Conservation (phyloP, 352 stramenopile species). For the Salisapilia sapeloensis region DNA sequence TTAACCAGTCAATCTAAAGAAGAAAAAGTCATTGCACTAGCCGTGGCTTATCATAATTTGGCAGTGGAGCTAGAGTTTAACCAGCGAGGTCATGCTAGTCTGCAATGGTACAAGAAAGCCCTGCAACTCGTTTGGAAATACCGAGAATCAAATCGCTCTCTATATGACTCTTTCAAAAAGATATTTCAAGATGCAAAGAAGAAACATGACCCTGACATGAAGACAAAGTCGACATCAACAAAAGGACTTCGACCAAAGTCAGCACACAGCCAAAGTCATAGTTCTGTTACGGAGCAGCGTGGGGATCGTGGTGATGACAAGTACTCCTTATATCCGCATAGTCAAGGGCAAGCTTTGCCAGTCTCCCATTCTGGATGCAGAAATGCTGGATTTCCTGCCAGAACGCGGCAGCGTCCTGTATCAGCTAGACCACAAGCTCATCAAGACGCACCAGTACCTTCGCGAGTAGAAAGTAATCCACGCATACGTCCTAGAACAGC, state of each 20-base stretch:
- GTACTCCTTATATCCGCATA: slow-evolving; percentile 39
- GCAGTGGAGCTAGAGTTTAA: slow-evolving; percentile 71
- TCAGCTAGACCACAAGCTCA: no score
- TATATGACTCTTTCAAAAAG: slow-evolving; percentile 54
- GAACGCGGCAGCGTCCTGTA: no score
- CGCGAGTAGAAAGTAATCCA: no score
- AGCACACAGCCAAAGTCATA: slow-evolving; percentile 8
- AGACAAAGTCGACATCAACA: slow-evolving; percentile 4
- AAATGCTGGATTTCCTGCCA: slow-evolving; percentile 15
- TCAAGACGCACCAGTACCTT: no score
- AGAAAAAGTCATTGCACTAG: slow-evolving; percentile 60
- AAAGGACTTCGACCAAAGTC: slow-evolving; percentile 13
- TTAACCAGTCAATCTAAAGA: slow-evolving; percentile 38
- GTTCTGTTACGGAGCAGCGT: slow-evolving; percentile 1
- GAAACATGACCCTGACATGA: slow-evolving; percentile 17
- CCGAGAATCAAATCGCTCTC: slow-evolving; percentile 28
- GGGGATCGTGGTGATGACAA: slow-evolving; percentile 4
- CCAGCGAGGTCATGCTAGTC: slow-evolving; percentile 33
- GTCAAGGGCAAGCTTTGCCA: slow-evolving; percentile 52
- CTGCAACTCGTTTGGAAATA: slow-evolving; percentile 50
- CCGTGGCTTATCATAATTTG: slow-evolving; percentile 68
- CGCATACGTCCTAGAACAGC: no score
- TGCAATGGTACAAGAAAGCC: slow-evolving; percentile 77
- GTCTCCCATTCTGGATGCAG: slow-evolving; percentile 18
- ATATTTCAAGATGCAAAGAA: slow-evolving; percentile 56